phyloP scores from a whole-genome alignment of 257 asterid genomes.

The Forsythia suspensa region DNA sequence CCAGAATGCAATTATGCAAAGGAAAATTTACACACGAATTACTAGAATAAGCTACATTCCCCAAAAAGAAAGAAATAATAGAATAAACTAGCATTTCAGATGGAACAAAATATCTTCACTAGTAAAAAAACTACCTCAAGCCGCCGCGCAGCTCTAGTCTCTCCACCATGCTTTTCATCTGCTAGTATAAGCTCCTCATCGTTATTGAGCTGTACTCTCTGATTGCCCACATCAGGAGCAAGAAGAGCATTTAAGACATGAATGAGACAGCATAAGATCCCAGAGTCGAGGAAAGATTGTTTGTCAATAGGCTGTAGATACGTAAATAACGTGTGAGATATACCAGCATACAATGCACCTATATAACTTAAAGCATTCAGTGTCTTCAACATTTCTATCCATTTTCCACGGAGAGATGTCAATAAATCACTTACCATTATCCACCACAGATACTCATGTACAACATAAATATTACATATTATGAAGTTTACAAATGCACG shows the following conservation, averaged over 20 bases:
- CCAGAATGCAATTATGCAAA: not conserved
- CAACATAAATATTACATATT: not conserved
- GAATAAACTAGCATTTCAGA: slow-evolving; percentile 16
- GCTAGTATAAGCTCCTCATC: slow-evolving; percentile 34
- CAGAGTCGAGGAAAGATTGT: slow-evolving; percentile 96
- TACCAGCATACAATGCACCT: not conserved
- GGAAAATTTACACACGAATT: slow-evolving; percentile 5
- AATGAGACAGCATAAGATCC: slow-evolving; percentile 93
- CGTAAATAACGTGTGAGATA: slow-evolving; percentile 29
- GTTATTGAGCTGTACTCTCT: slow-evolving; percentile 33
- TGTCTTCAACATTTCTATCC: not conserved
- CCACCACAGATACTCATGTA: not conserved
- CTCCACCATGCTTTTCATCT: slow-evolving; percentile 40
- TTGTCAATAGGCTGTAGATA: slow-evolving; percentile 84
- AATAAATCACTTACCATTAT: not conserved
- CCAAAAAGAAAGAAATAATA: not conserved
- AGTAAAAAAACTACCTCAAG: slow-evolving; percentile 69
- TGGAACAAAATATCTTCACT: slow-evolving; percentile 12
- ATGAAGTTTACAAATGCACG: slow-evolving; percentile 1
- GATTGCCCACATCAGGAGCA: slow-evolving; percentile 64
- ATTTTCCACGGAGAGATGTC: not conserved
- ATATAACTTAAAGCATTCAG: slow-evolving; percentile 20
- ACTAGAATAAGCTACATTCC: not conserved
- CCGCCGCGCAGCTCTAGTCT: slow-evolving; percentile 60
- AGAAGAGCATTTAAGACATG: slow-evolving; percentile 84